phyloP scores from a whole-genome alignment of 2,329 filamentous ascomycete species.

The Fusarium anthophilum region DNA sequence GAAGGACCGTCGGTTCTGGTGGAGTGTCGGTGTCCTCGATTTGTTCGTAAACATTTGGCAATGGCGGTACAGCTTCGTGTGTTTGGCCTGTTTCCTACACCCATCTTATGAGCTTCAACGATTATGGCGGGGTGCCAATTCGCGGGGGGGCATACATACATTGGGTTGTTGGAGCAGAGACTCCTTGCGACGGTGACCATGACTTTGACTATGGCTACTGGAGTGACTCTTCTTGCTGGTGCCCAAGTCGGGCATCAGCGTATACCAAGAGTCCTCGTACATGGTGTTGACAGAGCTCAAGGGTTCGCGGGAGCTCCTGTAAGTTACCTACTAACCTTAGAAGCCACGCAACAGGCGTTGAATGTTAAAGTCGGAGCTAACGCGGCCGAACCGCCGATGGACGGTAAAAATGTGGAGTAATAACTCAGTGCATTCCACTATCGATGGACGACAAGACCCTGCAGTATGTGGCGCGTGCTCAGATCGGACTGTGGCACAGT shows the following conservation, averaged over 20 bases:
- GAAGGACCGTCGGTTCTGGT: conserved; percentile 70
- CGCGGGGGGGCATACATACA: conserved; percentile 60
- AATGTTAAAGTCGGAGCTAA: conserved; percentile 41
- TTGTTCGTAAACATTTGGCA: conserved; percentile 69
- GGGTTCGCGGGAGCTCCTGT: conserved; percentile 24
- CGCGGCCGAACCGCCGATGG: conserved; percentile 45
- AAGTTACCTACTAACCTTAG: conserved; percentile 8
- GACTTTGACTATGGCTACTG: conserved; percentile 52
- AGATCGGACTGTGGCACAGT: conserved; percentile 12
- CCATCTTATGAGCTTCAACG: conserved; percentile 38
- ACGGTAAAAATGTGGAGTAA: conserved; percentile 25
- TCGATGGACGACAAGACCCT: neutral
- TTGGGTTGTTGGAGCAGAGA: conserved; percentile 75
- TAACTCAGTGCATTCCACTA: neutral
- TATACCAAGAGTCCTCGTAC: conserved; percentile 90
- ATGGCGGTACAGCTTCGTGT: conserved; percentile 61
- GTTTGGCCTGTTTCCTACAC: conserved; percentile 64
- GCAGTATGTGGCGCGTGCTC: conserved; percentile 28
- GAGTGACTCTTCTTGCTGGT: conserved; percentile 60
- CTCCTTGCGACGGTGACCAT: conserved; percentile 71
- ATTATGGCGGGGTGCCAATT: conserved; percentile 18
- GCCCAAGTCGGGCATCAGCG: conserved; percentile 72
- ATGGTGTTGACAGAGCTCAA: conserved; percentile 55
- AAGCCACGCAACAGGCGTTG: conserved; percentile 45
- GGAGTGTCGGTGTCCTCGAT: conserved; percentile 65